Conservation (phyloP, 495 filamentous ascomycete genomes). For the Amphirosellinia nigrospora region DNA sequence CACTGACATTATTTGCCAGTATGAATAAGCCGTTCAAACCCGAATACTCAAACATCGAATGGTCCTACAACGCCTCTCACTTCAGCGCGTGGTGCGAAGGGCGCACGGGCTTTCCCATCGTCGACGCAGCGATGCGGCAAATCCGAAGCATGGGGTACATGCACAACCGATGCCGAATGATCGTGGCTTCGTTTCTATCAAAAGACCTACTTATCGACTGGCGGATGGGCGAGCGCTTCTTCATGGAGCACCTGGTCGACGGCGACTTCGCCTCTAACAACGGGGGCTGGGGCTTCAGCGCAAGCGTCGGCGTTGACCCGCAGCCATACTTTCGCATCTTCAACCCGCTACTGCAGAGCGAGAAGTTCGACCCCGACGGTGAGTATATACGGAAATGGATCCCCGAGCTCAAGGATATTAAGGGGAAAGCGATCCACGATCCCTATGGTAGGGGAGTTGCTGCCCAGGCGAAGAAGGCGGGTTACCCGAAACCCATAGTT, state of each 20-base stretch:
- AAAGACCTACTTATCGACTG: slow-evolving; percentile 91
- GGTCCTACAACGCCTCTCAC: slow-evolving; percentile 72
- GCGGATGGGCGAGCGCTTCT: slow-evolving; percentile 86
- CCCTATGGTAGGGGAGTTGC: slow-evolving; percentile 73
- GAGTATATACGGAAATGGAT: slow-evolving; percentile 77
- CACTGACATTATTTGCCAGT: slow-evolving; percentile 46
- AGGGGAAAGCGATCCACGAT: slow-evolving; percentile 73
- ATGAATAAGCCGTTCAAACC: slow-evolving; percentile 96
- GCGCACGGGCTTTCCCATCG: slow-evolving; percentile 81
- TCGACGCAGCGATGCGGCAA: slow-evolving; percentile 94
- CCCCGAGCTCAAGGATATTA: slow-evolving; percentile 66
- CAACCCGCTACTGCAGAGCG: slow-evolving; percentile 84
- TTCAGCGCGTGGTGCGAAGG: slow-evolving; percentile 82
- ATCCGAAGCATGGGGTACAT: slow-evolving; percentile 74
- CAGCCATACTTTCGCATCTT: slow-evolving; percentile 94
- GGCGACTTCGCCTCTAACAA: slow-evolving; percentile 94
- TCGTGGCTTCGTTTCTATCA: slow-evolving; percentile 82
- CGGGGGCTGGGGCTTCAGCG: slow-evolving; percentile 88
- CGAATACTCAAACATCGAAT: slow-evolving; percentile 80
- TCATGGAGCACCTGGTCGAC: slow-evolving; percentile 88
- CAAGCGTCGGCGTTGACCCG: slow-evolving; percentile 83
- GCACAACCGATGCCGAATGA: slow-evolving; percentile 92
- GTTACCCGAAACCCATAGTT: slow-evolving; percentile 78
- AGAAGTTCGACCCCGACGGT: slow-evolving; percentile 77
- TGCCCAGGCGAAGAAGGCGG: slow-evolving; percentile 62